Evolutionary conservation across 371 early-diverging fungal species (phyloP).

Genomic region (Basidiobolus meristosporus): DNA sequence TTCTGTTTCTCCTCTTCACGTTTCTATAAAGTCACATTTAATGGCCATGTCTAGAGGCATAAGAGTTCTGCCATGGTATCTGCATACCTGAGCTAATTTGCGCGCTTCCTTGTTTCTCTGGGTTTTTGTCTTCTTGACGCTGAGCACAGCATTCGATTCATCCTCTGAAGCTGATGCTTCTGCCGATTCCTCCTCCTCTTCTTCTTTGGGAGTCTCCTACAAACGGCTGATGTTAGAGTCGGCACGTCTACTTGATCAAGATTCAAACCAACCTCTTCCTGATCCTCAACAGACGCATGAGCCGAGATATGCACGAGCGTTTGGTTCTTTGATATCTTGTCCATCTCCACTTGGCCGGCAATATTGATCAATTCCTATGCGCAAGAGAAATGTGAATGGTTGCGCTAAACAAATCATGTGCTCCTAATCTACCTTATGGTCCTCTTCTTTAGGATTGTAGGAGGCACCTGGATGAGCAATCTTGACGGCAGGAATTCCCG

Average conservation of each 20-base stretch:
- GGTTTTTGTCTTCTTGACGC: not conserved
- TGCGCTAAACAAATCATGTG: constrained; percentile 6
- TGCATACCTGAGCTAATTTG: not conserved
- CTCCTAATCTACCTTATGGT: constrained; percentile 35
- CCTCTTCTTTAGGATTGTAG: constrained; percentile 67
- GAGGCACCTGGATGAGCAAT: constrained; percentile 73
- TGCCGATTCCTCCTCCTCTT: not conserved
- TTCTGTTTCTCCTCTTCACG: too few species aligned
- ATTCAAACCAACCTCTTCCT: not conserved
- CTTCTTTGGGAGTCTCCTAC: not conserved
- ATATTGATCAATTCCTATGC: too few species aligned
- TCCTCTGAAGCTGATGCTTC: not conserved
- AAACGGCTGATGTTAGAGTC: too few species aligned
- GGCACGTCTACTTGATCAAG: too few species aligned
- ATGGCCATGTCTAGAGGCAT: too few species aligned
- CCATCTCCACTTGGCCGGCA: too few species aligned
- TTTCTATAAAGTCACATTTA: too few species aligned
- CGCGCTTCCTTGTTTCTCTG: not conserved
- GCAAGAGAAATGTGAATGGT: not conserved
- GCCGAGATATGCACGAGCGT: not conserved
- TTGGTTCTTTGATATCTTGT: too few species aligned
- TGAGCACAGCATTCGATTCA: not conserved
- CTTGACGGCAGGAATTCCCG: constrained; percentile 41
- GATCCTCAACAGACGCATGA: not conserved
- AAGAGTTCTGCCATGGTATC: too few species aligned